Evolutionary conservation across 305 asterid species (phyloP).

Genomic region (Coffea humblotiana): DNA sequence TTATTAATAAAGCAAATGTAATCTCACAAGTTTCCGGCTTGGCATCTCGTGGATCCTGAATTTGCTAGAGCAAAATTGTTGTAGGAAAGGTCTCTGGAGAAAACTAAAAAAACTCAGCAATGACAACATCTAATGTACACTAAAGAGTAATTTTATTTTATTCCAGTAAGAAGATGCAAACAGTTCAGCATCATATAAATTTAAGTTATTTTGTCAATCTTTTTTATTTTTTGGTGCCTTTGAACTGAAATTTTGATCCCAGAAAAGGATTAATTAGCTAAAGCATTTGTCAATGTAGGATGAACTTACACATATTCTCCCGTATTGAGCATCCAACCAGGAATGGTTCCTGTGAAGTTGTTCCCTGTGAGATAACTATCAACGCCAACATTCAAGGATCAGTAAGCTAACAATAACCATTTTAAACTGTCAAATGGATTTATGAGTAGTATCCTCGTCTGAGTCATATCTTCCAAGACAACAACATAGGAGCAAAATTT

Average conservation of each 20-base stretch:
- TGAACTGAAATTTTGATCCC: not conserved
- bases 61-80: constrained; percentile 27
- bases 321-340: constrained; percentile 43
- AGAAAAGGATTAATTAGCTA: not conserved
- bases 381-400: constrained; percentile 10
- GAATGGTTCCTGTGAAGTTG: constrained; percentile 46
- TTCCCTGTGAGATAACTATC: constrained; percentile 71
- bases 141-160: not conserved
- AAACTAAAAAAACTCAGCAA: not conserved
- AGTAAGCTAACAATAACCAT: not conserved
- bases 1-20: not conserved
- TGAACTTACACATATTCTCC: constrained; percentile 40
- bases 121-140: not conserved
- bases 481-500: not conserved
- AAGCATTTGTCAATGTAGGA: not conserved
- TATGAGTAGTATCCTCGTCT: no score
- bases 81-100: constrained; percentile 43
- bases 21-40: constrained; percentile 30
- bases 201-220: not conserved
- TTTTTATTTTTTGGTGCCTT: not conserved
- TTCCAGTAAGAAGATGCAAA: no score
- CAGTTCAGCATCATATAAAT: not conserved
- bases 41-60: constrained; percentile 12
- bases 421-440: not conserved
- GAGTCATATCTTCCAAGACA: not conserved